Base-by-base conservation (phyloP, 495 filamentous ascomycete species). In the Oidiodendron maius region DNA sequence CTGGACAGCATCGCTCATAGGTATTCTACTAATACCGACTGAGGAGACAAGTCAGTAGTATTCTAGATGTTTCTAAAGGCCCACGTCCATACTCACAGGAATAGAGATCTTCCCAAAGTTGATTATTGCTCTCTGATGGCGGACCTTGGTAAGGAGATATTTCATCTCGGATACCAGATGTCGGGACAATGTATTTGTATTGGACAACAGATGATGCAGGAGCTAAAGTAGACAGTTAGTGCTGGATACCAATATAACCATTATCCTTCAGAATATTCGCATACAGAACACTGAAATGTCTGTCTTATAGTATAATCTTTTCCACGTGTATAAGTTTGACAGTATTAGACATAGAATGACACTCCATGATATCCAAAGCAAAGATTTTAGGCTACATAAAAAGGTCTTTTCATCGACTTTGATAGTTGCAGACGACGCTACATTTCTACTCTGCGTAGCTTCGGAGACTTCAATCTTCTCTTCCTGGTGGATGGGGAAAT, bases 21-120 rank as follows among this genome's bases (percentile, higher is more conserved):
- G 55, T 34, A 58, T 58, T 38, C 44, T 40, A 23, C 32, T 55
- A 12, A 57, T 49, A 26, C 54, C 54, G 25, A 43, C 54, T 57
- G 36, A 2, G 12, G 32, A 1, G 2, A 24, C n/a, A 37, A 10
- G 40, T 43, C 22, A 43, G 40, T 22, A 11, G 12, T 17, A 22
- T 43, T 21, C 11, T 24, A 22, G 10, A 24, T 21, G 40, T 20
- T 23, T n/a, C 17, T 12, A 23, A 46, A 3, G 26, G 15, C 16
- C 39, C 21, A 37, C 12, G 45, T 24, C 32, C 17, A 16, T 35
- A 17, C 53, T 51, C 38, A 56, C 53, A 46, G 9, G 37, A 22
- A 37, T 58, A 58, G 6, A 58, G 47, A 45, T 51, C 46, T 12
- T 45, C 39, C 55, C 55, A 58, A 8, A 52, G 52, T 25, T 22